A percentile compares a stretch with the other conserved stretches of the same genome.
phyloP scores from a whole-genome alignment of 345 rosid genomes.

The Hypericum perforatum region DNA sequence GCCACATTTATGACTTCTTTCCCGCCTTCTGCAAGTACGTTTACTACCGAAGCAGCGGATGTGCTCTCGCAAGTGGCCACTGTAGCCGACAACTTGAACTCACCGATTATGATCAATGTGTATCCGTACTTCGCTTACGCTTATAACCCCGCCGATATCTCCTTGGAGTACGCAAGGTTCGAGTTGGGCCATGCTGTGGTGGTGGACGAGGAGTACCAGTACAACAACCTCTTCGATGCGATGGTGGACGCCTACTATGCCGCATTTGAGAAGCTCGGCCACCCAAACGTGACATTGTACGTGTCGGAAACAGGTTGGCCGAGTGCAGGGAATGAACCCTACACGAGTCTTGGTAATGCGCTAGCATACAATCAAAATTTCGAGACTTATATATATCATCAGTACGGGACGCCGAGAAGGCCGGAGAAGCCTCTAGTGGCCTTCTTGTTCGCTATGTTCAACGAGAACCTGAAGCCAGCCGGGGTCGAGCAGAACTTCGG shows the following conservation, averaged over 20 bases:
- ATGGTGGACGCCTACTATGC: slow-evolving; percentile 11
- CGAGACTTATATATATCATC: no score
- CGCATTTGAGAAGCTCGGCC: slow-evolving; percentile 13
- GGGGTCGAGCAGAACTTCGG: no score
- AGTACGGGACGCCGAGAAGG: no score
- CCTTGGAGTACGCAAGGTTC: background rate
- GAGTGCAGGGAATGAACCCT: slow-evolving; percentile 6
- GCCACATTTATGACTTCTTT: background rate
- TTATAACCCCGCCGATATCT: background rate
- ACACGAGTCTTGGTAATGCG: no score
- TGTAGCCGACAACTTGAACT: no score
- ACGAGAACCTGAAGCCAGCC: no score
- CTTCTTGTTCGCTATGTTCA: no score
- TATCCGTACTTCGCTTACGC: slow-evolving; percentile 14
- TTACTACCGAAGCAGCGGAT: background rate
- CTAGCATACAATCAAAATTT: no score
- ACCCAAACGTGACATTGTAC: slow-evolving; percentile 1
- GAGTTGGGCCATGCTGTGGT: background rate
- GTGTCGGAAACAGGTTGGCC: slow-evolving; percentile 16
- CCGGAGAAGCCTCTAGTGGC: no score
- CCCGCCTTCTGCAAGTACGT: slow-evolving; percentile 12
- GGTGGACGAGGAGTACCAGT: slow-evolving; percentile 1
- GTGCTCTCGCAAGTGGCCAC: background rate
- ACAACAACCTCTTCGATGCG: slow-evolving; percentile 14
- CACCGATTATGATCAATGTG: no score